These are phyloP conservation scores for Melanomma pulvis-pyrius DNA, from an alignment of 495 filamentous ascomycete genomes.

Conservation along the genomic window DNA sequence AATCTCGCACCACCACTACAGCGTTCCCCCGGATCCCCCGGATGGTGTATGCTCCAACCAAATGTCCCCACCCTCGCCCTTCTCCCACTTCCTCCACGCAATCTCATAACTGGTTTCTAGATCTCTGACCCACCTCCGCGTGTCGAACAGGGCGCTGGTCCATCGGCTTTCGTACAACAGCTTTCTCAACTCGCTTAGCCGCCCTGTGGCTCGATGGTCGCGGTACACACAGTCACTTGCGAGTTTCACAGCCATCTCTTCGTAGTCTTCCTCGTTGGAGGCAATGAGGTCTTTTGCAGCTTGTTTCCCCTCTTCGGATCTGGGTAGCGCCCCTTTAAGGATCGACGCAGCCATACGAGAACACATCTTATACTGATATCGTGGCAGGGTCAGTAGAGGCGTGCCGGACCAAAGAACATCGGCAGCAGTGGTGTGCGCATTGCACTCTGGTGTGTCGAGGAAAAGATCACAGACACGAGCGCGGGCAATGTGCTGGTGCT, in stretches of 20 bases:
- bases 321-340: constrained; percentile 82
- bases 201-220: constrained; percentile 49
- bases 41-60: constrained; percentile 48
- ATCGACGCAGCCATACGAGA: constrained; percentile 97
- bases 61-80: constrained; percentile 87
- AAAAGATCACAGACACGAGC: constrained; percentile 93
- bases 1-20: neutral
- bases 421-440: constrained; percentile 96
- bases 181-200: constrained; percentile 73
- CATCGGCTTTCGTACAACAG: constrained; percentile 81
- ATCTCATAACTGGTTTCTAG: constrained; percentile 85
- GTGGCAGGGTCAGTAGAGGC: constrained; percentile 88
- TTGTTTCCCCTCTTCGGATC: constrained; percentile 61
- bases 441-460: constrained; percentile 96
- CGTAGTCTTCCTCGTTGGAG: constrained; percentile 75
- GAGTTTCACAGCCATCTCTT: constrained; percentile 74
- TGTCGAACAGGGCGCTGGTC: constrained; percentile 88
- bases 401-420: constrained; percentile 97
- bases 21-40: no score
- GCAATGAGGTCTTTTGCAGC: constrained; percentile 79
- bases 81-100: constrained; percentile 87
- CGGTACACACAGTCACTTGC: constrained; percentile 69
- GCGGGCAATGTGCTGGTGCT: constrained; percentile 89
- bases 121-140: constrained; percentile 87
- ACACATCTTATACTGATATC: constrained; percentile 98